A percentile compares a stretch with the other conserved stretches of the same genome.
These are phyloP conservation scores for Yamadazyma philogaea DNA, from an alignment of 805 yeast species.

Conservation along the genomic window DNA sequence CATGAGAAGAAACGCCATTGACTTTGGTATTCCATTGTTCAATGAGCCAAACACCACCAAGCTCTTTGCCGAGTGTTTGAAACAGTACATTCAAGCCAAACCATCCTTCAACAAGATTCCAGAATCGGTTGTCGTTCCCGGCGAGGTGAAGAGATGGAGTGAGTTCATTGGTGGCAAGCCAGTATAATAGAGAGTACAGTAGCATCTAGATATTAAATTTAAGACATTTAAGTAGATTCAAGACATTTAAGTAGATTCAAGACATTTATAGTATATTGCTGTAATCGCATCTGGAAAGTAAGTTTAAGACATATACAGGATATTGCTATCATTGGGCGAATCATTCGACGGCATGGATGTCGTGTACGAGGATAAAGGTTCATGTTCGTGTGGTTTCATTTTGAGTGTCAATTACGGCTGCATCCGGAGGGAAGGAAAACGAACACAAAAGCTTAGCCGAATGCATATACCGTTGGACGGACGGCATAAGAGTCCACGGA, in stretches of 20 bases:
- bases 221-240: background rate
- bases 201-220: background rate
- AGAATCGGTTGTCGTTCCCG: slow-evolving; percentile 57
- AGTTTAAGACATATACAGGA: too few relatives aligned
- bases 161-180: slow-evolving; percentile 95
- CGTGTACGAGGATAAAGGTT: too few relatives aligned
- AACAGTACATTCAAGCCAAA: slow-evolving; percentile 58
- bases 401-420: too few relatives aligned
- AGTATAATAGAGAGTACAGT: slow-evolving; percentile 37
- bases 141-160: slow-evolving; percentile 93
- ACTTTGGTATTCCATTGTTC: slow-evolving; percentile 92
- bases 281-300: too few relatives aligned
- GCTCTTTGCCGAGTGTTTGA: slow-evolving; percentile 80
- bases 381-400: too few relatives aligned
- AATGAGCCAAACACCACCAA: slow-evolving; percentile 94
- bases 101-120: slow-evolving; percentile 46
- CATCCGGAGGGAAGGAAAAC: too few relatives aligned
- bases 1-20: slow-evolving; percentile 99
- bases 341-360: too few relatives aligned
- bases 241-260: background rate
- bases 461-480: too few relatives aligned
- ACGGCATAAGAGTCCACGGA: too few relatives aligned
- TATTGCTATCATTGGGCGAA: too few relatives aligned
- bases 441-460: too few relatives aligned
- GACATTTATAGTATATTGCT: too few relatives aligned